These are phyloP conservation scores for Penicillium sp. DNA, from an alignment of 2,329 filamentous ascomycete genomes.

Conservation along the genomic window DNA sequence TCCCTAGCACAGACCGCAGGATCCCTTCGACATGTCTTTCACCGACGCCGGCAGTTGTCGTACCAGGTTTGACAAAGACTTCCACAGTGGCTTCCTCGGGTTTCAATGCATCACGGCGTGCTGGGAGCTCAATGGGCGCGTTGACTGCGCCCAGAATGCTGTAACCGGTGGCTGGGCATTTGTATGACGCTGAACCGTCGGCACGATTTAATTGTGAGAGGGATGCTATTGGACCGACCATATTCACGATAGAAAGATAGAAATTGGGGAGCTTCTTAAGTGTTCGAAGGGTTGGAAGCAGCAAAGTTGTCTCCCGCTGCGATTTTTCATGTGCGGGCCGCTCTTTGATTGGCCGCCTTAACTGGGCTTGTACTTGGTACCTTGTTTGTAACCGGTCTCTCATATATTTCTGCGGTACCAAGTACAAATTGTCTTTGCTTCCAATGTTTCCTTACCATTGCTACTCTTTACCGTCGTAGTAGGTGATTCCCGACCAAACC, in stretches of 20 bases:
- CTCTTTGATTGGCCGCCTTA: slow-evolving; percentile 16
- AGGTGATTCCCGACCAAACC: not conserved
- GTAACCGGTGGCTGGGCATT: slow-evolving; percentile 58
- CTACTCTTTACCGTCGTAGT: not conserved
- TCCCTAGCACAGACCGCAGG: slow-evolving; percentile 36
- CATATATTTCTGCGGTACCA: not conserved
- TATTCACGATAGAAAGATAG: slow-evolving; percentile 14
- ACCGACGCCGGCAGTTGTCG: slow-evolving; percentile 78
- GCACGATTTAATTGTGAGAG: slow-evolving; percentile 36
- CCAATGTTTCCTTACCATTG: not conserved
- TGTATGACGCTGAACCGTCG: slow-evolving; percentile 43
- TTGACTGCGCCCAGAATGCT: slow-evolving; percentile 83
- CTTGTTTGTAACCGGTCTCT: not conserved
- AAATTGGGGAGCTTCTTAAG: not conserved
- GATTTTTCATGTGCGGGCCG: slow-evolving; percentile 21
- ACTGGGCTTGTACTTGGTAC: not conserved
- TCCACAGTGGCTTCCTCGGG: slow-evolving; percentile 89
- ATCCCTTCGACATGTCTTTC: slow-evolving; percentile 75
- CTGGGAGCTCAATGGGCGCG: slow-evolving; percentile 80
- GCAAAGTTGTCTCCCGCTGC: slow-evolving; percentile 1
- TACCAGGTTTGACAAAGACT: slow-evolving; percentile 81
- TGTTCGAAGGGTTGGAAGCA: not conserved
- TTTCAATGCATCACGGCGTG: slow-evolving; percentile 75
- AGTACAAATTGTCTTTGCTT: not conserved
- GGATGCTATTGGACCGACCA: slow-evolving; percentile 36